Base-by-base conservation (phyloP, 2,329 filamentous ascomycete genomes). In the Fonsecaea multimorphosa region DNA sequence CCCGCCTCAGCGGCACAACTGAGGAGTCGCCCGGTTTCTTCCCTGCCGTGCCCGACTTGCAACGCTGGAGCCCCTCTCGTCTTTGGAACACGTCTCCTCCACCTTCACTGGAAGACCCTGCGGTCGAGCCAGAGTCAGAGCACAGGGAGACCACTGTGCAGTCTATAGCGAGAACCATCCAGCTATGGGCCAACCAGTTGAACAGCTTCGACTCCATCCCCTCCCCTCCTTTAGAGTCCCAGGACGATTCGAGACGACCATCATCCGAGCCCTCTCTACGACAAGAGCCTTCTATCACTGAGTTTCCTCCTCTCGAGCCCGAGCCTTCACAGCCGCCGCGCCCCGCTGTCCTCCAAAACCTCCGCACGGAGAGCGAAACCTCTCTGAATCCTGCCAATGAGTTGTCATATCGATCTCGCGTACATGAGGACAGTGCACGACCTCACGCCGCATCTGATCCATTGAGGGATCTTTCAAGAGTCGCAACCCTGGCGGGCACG, bases 1-100 rank as follows among this genome's bases (percentile, higher is more conserved):
- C 79, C 65, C 74, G 68, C 65, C 71, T 72, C 68, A 68, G 63
- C 63, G 58, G 66, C 63, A 69, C 61, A 51, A 68, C 61, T 56
- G 67, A 73, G 46, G 67, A 71, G 27, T 69, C 69, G 31, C 68
- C 72, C 38, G 67, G 71, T 58, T 63, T 71, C 34, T 68, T 70
- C 54, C 69, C 68, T 66, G 70, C 63, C 59, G 71, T 72, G 46
- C 68, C 71, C 12, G 71, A 73, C 58, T 64, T 70, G 31, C 68
- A 72, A 59, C 69, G 68, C 51, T 71, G 63, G 71, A 66, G 69
- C 49, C 69, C 71, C 63, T 70, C 66, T 64, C 67, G 72, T 52
- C 38, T 72, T 56, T 70, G 71, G 69, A 64, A 63, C 57, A 60
- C 68, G 32, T 68, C 64, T 58, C 55, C 70, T 56, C 68, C 71